Conservation (phyloP, 1,284 basidiomycete genomes). For the Apiotrichum sp. region DNA sequence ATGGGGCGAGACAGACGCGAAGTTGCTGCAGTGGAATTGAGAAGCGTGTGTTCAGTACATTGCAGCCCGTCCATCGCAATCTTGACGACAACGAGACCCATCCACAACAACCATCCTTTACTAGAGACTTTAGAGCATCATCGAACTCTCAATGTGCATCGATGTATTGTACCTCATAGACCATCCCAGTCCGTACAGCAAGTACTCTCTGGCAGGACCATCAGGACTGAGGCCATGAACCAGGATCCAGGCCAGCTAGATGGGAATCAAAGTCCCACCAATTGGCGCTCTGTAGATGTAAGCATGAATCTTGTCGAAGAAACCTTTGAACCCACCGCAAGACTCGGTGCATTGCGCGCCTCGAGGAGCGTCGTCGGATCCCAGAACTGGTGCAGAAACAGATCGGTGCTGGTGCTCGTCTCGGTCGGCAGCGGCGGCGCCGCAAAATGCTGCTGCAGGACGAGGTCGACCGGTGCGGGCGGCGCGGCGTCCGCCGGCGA, state of each 20-base stretch:
- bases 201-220: no score
- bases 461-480: constrained; percentile 9
- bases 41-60: no score
- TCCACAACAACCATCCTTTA: no score
- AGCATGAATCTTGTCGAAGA: background rate
- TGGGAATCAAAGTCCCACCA: constrained; percentile 4
- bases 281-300: constrained; percentile 1
- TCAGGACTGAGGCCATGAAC: no score
- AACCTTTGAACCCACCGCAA: background rate
- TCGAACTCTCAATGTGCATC: no score
- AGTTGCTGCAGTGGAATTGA: no score
- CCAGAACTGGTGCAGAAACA: constrained; percentile 39
- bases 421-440: background rate
- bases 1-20: no score
- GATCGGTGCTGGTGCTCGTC: constrained; percentile 1
- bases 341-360: constrained; percentile 2
- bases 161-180: no score
- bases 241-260: background rate
- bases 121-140: no score
- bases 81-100: no score
- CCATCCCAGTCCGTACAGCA: no score
- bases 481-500: background rate
- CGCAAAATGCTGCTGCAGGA: constrained; percentile 16
- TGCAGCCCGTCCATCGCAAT: no score
- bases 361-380: constrained; percentile 22